Percentiles rank a stretch among this genome's conserved stretches.
These are phyloP conservation scores for Tuber calosporum DNA, from an alignment of 495 filamentous ascomycete genomes.

Conservation along the genomic window DNA sequence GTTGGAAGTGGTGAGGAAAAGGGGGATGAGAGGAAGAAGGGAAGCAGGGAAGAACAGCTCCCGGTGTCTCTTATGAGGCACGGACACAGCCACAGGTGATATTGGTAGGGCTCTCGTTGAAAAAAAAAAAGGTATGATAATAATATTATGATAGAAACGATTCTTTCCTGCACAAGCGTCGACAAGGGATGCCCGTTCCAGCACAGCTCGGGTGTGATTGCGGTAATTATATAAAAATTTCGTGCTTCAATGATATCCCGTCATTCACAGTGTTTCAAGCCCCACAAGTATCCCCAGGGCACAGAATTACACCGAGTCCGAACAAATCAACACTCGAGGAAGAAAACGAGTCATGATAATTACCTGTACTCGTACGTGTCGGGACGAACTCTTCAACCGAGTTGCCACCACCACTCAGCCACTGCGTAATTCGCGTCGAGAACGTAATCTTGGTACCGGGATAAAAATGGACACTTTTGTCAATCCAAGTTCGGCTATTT, in stretches of 20 bases:
- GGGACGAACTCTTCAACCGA: background rate
- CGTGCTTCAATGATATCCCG: background rate
- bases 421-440: background rate
- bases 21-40: background rate
- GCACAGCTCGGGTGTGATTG: background rate
- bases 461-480: no score
- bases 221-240: background rate
- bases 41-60: background rate
- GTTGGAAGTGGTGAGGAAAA: background rate
- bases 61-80: background rate
- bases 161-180: background rate
- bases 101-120: no score
- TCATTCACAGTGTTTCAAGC: background rate
- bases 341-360: background rate
- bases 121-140: no score
- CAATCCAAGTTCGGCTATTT: no score
- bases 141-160: no score
- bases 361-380: background rate
- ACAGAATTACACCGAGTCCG: slow-evolving; percentile 1
- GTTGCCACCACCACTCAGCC: background rate
- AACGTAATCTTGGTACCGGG: background rate
- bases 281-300: background rate
- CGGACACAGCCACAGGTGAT: background rate
- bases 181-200: background rate
- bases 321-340: background rate